Evolutionary conservation across 2,329 filamentous ascomycete species (phyloP), one percentile per base, ranked within the genome.

Genomic region (Geosmithia morbida): DNA sequence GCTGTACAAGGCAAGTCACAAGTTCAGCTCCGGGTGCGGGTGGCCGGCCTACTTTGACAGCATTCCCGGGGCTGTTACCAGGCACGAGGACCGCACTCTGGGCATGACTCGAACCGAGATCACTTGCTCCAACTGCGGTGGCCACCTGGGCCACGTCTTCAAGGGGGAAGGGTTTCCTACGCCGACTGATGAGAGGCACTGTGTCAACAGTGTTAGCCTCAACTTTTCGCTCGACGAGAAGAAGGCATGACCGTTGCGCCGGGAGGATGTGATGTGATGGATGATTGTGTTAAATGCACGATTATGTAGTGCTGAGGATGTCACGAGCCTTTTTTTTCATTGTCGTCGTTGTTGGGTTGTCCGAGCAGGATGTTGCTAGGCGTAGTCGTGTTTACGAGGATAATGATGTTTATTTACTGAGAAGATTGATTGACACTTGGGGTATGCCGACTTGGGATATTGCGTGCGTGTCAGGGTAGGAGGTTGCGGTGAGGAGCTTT

Each of bases 21-120:
- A 98, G 66, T 98, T 98, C 75, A 86, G 86, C 65, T 94, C 86
- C 17, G 87, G 88, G 41, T 98, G 92, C 66, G 92, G 92, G 51
- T 98, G 92, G 92, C 92, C 92, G 1, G 92, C 92, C 13, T 98
- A 97, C 67, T 98, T 90, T 62, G 92, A 98, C 66, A 90, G 84
- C 54, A 79, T 98, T 46, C 90, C 92, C 0, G 89, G 88, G 2
- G 90, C 90, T 1, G 87, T 98, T 13, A 86, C 79, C 37, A 74
- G 90, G 51, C 83, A 90, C 58, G 79, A 80, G 52, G 92, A 98
- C 64, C 69, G 66, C 44, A 71, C 80, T 0, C 75, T 88, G 46
- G 90, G 90, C 44, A 94, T 95, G 86, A 62, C 72, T 59, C 74
- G 92, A 54, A 96, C 81, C 14, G 92, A 98, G 71, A 98, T 98